phyloP scores from a whole-genome alignment of 805 yeast species.

The Pichia paraexigua region DNA sequence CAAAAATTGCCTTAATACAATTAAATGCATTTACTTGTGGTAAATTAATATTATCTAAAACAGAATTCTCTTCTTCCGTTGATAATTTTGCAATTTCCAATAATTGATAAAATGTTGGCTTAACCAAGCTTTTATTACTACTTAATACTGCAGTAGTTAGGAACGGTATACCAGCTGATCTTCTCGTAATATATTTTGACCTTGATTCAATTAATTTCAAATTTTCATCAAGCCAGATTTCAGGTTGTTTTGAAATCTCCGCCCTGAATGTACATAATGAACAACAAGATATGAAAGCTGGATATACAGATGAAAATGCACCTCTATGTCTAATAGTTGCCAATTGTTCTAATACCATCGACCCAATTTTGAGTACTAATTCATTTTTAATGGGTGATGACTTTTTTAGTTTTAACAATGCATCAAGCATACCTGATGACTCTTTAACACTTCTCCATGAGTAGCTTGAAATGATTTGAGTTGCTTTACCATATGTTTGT shows the following conservation, averaged over 20 bases:
- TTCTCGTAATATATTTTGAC: conserved; percentile 68
- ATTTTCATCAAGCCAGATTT: conserved; percentile 53
- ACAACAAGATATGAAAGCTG: conserved; percentile 67
- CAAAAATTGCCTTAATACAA: conserved; percentile 66
- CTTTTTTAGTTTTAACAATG: conserved; percentile 27
- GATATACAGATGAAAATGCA: conserved; percentile 83
- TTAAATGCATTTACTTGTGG: conserved; percentile 95
- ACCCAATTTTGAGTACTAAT: conserved; percentile 36
- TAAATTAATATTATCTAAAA: conserved; percentile 48
- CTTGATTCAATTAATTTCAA: conserved; percentile 36
- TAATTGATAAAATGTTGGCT: conserved; percentile 43
- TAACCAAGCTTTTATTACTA: conserved; percentile 39
- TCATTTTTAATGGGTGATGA: conserved; percentile 22
- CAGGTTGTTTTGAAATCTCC: conserved; percentile 33
- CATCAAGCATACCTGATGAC: conserved; percentile 47
- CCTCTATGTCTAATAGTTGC: conserved; percentile 80
- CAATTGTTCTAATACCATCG: conserved; percentile 55
- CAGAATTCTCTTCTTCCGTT: conserved; percentile 27
- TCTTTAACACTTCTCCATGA: conserved; percentile 84
- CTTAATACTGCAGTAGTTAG: conserved; percentile 68
- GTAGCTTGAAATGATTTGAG: conserved; percentile 50
- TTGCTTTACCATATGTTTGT: conserved; percentile 28
- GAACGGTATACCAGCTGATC: conserved; percentile 90
- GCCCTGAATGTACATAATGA: conserved; percentile 36
- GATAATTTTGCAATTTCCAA: conserved; percentile 47